phyloP scores from a whole-genome alignment of 2,329 filamentous ascomycete species.

The Rhinocladiella mackenziei region DNA sequence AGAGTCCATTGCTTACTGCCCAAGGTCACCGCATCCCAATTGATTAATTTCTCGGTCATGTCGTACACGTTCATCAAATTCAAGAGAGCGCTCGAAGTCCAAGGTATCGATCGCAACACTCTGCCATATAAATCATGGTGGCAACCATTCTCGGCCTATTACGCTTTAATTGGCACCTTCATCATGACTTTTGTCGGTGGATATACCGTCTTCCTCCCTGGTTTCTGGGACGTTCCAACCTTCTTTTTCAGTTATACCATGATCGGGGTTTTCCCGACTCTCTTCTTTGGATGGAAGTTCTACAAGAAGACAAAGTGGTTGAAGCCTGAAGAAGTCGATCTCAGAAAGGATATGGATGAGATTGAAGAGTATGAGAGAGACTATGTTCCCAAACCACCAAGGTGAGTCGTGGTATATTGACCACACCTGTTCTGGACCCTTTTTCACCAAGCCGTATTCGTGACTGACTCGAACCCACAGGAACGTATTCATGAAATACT shows the following conservation, averaged over 20 bases:
- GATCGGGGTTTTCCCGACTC: constrained; percentile 64
- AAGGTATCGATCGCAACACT: constrained; percentile 63
- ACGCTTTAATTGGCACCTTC: constrained; percentile 59
- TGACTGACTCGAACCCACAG: too few species aligned
- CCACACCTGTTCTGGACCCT: too few species aligned
- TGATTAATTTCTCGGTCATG: constrained; percentile 69
- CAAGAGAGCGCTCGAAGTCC: constrained; percentile 62
- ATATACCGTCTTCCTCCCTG: constrained; percentile 70
- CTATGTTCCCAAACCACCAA: constrained; percentile 53
- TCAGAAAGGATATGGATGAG: constrained; percentile 59
- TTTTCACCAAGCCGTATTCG: background rate
- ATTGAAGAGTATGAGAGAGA: constrained; percentile 65
- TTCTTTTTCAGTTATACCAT: constrained; percentile 78
- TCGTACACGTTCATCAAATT: constrained; percentile 69
- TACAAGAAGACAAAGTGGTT: constrained; percentile 59
- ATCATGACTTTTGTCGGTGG: constrained; percentile 72
- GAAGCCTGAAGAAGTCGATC: constrained; percentile 58
- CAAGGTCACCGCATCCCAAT: constrained; percentile 65
- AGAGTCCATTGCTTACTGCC: background rate
- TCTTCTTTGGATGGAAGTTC: constrained; percentile 70
- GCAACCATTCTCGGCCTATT: constrained; percentile 70
- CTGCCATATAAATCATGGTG: constrained; percentile 67
- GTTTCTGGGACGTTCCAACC: constrained; percentile 62
- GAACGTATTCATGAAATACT: constrained; percentile 29
- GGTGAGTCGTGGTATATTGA: too few species aligned